Base-by-base conservation (phyloP, 352 stramenopile genomes). In the Phytophthora fragariaefolia region DNA sequence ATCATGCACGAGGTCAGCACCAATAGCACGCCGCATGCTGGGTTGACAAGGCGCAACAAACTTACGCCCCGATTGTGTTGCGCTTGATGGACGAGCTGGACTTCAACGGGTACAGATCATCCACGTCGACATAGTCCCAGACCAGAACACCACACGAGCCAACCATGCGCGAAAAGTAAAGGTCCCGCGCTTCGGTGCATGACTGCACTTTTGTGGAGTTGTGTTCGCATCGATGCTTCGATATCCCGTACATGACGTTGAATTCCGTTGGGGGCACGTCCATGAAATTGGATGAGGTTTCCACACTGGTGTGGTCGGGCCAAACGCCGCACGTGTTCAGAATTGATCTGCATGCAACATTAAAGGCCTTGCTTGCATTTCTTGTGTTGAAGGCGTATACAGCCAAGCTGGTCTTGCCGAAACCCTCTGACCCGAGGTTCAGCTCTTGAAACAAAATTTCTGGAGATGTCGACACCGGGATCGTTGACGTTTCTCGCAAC, bases 41-140 rank as follows among this genome's bases (percentile, higher is more conserved):
- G n/a, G n/a, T n/a, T n/a, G n/a, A n/a, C n/a, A n/a, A n/a, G n/a
- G n/a, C n/a, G n/a, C n/a, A 24, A 24, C 26, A 56, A 55, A 78
- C 73, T 45, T 74, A 83, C 74, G 68, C 75, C 70, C 75, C 71
- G 27, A 74, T 46, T 15, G 62, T 69, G 27, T 83, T 63, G 20
- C 69, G 58, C 42, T 73, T 76, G 30, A 82, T 71, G 26, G 68
- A 58, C 2, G 71, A 77, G 30, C 36, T 40, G 13, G 54, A 28
- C 27, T 55, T 62, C 12, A 74, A 36, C 17, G 75, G 71, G 23
- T 78, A 63, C 36, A 80, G 52, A 22, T 83, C 73, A 45, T 84
- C 73, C 4, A 52, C 61, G 46, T 84, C 76, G 13, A 82, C 76
- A 47, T 66, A 84, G 40, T 82, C 73, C 73, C 76, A 84, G 3